Conservation (phyloP, 345 rosid genomes). For the Populus tremula region DNA sequence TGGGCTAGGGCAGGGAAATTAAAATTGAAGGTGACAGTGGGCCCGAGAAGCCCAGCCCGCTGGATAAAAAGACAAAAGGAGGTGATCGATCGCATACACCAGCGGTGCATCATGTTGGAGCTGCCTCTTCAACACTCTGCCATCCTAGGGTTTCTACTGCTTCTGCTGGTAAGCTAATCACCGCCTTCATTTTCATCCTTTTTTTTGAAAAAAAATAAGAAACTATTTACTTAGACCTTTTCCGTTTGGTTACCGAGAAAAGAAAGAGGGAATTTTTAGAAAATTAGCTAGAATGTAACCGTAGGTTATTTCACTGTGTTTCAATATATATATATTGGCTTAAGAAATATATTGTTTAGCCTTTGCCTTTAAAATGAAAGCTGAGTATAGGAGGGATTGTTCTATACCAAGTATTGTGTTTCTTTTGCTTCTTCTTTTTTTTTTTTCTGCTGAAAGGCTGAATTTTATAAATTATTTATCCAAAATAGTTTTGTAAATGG, state of each 20-base stretch:
- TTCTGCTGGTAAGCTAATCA: constrained; percentile 18
- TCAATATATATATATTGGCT: background rate
- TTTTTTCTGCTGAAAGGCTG: no score
- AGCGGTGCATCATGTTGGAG: constrained; percentile 32
- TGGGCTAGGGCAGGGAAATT: background rate
- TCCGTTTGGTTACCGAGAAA: background rate
- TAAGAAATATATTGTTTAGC: background rate
- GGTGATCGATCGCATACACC: constrained; percentile 28
- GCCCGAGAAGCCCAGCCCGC: background rate
- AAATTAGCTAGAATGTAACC: background rate
- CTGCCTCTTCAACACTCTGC: constrained; percentile 17
- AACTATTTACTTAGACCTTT: background rate
- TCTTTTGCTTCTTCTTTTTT: no score
- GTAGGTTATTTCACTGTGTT: background rate
- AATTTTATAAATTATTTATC: background rate
- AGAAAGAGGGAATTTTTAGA: background rate
- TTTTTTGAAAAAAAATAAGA: background rate
- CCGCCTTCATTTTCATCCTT: background rate
- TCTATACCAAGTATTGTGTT: no score
- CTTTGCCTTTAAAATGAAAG: no score
- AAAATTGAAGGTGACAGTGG: background rate
- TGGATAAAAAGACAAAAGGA: constrained; percentile 9
- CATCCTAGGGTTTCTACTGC: constrained; percentile 38
- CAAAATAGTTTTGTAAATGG: no score
- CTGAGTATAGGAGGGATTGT: no score